Conservation (phyloP, 2,329 filamentous ascomycete genomes). For the Colletotrichum orbiculare region DNA sequence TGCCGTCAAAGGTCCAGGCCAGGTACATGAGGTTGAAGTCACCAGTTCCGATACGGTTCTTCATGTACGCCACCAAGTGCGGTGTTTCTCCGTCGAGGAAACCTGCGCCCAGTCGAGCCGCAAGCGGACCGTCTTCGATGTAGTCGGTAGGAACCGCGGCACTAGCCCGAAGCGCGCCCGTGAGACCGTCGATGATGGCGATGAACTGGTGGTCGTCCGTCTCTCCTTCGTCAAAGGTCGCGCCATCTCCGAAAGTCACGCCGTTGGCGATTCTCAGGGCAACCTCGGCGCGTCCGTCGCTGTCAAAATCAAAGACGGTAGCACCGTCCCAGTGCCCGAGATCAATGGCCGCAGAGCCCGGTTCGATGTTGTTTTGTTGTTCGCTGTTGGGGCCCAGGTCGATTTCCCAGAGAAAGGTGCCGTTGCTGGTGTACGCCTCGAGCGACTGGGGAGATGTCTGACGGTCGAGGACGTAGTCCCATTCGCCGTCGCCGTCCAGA, state of each 20-base stretch:
- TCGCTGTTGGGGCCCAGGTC: constrained; percentile 39
- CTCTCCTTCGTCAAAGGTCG: constrained; percentile 29
- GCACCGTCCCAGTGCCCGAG: constrained; percentile 41
- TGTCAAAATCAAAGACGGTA: constrained; percentile 42
- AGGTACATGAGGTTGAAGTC: constrained; percentile 33
- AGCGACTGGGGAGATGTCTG: constrained; percentile 34
- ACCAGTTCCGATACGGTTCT: constrained; percentile 35
- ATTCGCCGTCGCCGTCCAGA: constrained; percentile 40
- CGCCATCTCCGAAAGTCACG: constrained; percentile 38
- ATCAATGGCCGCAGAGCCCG: constrained; percentile 37
- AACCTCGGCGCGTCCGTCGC: constrained; percentile 39
- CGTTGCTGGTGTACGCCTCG: constrained; percentile 38
- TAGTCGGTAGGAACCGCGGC: constrained; percentile 26
- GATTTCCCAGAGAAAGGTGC: constrained; percentile 38
- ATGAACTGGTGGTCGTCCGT: constrained; percentile 38
- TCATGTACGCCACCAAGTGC: constrained; percentile 38
- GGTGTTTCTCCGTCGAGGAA: constrained; percentile 38
- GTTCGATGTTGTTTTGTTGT: constrained; percentile 39
- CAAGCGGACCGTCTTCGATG: constrained; percentile 32
- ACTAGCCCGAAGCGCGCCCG: constrained; percentile 34
- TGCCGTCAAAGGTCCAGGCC: constrained; percentile 39
- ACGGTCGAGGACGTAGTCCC: constrained; percentile 39
- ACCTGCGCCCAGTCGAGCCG: constrained; percentile 36
- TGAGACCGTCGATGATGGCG: constrained; percentile 38
- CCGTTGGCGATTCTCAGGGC: constrained; percentile 41